Evolutionary conservation across 2,329 filamentous ascomycete genomes (phyloP), one percentile per base, ranked within the genome.

Genomic region (Coniella vitis): DNA sequence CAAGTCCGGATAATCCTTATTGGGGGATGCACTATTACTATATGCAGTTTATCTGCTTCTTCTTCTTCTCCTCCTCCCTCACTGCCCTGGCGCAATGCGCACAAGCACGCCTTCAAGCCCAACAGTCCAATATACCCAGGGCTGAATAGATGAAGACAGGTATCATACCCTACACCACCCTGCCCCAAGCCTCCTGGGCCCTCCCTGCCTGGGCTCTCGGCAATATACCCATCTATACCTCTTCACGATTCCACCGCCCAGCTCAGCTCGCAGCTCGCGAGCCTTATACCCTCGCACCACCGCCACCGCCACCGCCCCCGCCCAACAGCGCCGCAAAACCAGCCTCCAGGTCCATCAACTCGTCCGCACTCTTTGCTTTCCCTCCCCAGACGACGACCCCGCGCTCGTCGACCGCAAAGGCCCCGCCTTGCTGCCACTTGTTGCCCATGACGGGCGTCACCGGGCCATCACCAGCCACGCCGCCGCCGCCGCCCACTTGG

Each of bases 401-500:
- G 13, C 68, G 65, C 1, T 69, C 69, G 51, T 79, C 72, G 3
- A 78, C 62, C 4, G 74, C 72, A 60, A 75, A 78, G 2, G 72
- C 68, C 0, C 74, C 74, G 2, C 72, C 68, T 58, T 75, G 71
- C 60, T 77, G 75, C 75, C 75, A 78, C 63, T 78, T 78, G 56
- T 76, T 78, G 2, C 75, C 72, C 67, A 76, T 69, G n/a, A 34
- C 49, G 4, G 45, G 44, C 12, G 29, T 76, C 74, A 57, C 70
- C 70, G 51, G 69, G 69, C 5, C 58, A 2, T 8, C 69, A 70
- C 51, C 69, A 69, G 4, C 58, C 17, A 13, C 41, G n/a, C 16
- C 20, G 61, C 32, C 49, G 14, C 66, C 72, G 38, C 62, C 64
- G 35, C 55, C 63, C 21, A 54, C n/a, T 4, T 29, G 16, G 25